Percentiles rank a stretch among this genome's conserved stretches.
Evolutionary conservation across 805 yeast species (phyloP).

Genomic region (Wickerhamiella galacta): DNA sequence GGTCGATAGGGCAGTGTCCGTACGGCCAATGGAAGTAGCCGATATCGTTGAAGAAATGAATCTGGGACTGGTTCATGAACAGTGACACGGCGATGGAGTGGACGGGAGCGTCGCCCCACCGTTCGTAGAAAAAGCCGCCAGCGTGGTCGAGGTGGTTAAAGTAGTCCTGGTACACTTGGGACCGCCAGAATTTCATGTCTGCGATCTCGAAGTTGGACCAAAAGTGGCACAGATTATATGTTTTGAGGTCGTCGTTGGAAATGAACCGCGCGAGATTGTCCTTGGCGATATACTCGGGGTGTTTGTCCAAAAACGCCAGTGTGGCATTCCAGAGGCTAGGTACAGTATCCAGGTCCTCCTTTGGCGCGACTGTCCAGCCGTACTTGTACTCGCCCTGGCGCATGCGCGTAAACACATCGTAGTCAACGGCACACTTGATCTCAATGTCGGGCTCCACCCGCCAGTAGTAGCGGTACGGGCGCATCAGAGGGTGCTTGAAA

Average conservation of each 20-base stretch:
- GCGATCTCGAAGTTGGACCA: constrained; percentile 86
- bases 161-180: constrained; percentile 49
- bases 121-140: constrained; percentile 85
- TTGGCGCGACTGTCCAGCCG: constrained; percentile 48
- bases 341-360: constrained; percentile 45
- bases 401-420: constrained; percentile 46
- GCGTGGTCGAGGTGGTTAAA: constrained; percentile 57
- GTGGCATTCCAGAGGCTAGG: constrained; percentile 43
- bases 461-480: constrained; percentile 50
- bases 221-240: constrained; percentile 72
- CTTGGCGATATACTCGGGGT: constrained; percentile 37
- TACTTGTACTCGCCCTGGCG: constrained; percentile 35
- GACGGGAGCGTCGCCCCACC: constrained; percentile 92
- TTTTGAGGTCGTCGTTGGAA: constrained; percentile 41
- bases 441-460: constrained; percentile 54
- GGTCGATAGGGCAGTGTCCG: constrained; percentile 62
- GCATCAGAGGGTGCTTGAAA: constrained; percentile 38
- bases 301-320: constrained; percentile 26
- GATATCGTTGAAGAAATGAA: constrained; percentile 69
- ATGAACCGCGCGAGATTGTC: constrained; percentile 45
- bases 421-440: constrained; percentile 40
- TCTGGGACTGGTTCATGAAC: constrained; percentile 47
- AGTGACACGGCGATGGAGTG: constrained; percentile 76
- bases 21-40: constrained; percentile 79
- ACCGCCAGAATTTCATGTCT: constrained; percentile 53